Evolutionary conservation across 768 basidiomycete species (phyloP).

Genomic region (Termitomyces sp.): DNA sequence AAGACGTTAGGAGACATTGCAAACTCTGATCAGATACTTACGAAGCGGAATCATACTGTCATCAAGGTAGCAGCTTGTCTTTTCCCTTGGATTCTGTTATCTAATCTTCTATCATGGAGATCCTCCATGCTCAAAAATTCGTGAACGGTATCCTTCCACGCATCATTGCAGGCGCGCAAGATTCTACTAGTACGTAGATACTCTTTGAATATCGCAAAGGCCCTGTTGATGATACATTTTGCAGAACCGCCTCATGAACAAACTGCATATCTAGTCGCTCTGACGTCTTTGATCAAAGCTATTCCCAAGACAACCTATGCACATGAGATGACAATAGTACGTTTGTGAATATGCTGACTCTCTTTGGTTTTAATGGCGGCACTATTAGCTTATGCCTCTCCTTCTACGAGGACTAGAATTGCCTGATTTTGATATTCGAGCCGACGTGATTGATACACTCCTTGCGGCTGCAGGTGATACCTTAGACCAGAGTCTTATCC

Average conservation of each 20-base stretch:
- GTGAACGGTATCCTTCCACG: conserved; percentile 69
- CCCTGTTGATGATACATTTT: neutral
- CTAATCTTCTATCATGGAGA: conserved; percentile 34
- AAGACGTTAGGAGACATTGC: conserved; percentile 68
- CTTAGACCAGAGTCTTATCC: conserved; percentile 44
- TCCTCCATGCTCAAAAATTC: conserved; percentile 74
- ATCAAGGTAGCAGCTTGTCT: conserved; percentile 57
- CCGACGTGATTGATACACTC: conserved; percentile 79
- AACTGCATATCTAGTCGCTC: conserved; percentile 75
- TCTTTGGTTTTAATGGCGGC: neutral
- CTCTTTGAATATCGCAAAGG: neutral
- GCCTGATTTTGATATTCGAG: conserved; percentile 67
- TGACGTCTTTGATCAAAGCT: conserved; percentile 76
- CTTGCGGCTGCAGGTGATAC: conserved; percentile 62
- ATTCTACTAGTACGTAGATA: conserved; percentile 42
- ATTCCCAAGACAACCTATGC: conserved; percentile 75
- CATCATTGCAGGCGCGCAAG: conserved; percentile 65
- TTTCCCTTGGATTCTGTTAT: neutral
- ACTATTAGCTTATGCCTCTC: conserved; percentile 76
- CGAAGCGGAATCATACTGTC: conserved; percentile 74
- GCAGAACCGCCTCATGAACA: conserved; percentile 35
- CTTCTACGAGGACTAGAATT: conserved; percentile 82
- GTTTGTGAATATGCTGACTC: conserved; percentile 7
- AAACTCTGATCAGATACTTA: conserved; percentile 58
- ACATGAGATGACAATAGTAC: conserved; percentile 60